Base-by-base conservation (phyloP, 768 basidiomycete species). In the Lyophyllum atratum region DNA sequence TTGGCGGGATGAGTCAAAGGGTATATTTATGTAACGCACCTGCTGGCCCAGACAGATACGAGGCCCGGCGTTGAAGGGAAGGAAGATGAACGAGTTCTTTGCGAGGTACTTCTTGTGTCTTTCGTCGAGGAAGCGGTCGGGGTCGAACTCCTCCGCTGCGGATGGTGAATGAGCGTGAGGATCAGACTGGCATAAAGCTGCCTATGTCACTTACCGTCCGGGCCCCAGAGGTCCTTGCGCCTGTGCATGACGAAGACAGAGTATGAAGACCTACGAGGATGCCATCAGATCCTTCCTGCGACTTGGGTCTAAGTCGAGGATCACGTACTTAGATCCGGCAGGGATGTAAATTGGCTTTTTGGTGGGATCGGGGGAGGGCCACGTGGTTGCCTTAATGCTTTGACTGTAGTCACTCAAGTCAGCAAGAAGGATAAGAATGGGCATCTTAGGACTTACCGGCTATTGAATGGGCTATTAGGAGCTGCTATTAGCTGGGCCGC, bases 61-160 rank as follows among this genome's bases (percentile, higher is more conserved):
- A 8, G 84, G 85, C 12, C 80, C 80, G 3, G 79, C 83, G 55
- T 85, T 85, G 74, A 86, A 86, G 15, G 85, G 85, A 4, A 89
- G 75, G 73, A 90, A 91, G 56, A 88, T 86, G 72, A 85, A 88
- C 0, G 85, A 80, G 60, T 87, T 86, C 34, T 81, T 78, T 25
- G 80, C 72, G 28, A 89, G 75, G 55, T 87, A 86, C 62, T 81
- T 83, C 59, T 83, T 77, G 31, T 87, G 68, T 9, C 87, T 76
- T 9, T 83, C 75, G 64, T 89, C 88, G 43, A 89, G 73, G 75
- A 86, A 90, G 4, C 87, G 81, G 58, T 88, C 86, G 0, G 88
- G 87, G 64, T 90, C 87, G 54, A 89, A 89, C 64, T 83, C 78
- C 46, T 83, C 75, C 4, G 87, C 87, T 87, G 58, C 40, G 14